Evolutionary conservation across 495 filamentous ascomycete genomes (phyloP), one percentile per base, ranked within the genome.

Genomic region (Podospora pseudoanserina): DNA sequence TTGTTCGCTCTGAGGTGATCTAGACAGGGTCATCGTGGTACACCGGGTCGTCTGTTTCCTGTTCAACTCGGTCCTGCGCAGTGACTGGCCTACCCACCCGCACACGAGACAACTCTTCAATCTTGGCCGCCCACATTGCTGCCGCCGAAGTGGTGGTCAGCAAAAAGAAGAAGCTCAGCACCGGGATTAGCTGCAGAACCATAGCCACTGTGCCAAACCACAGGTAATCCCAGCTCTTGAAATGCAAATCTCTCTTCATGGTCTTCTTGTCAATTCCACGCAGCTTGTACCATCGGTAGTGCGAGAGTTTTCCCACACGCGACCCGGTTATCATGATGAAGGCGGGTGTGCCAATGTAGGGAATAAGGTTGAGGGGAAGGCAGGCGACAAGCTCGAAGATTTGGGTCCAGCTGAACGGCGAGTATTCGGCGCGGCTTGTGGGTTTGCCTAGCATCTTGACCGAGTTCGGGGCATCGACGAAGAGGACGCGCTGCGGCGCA

Each of bases 331-430:
- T 80, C 56, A 91, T 76, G 27, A 97, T 81, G 77, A 96, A 99
- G 57, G 92, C 75, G 1, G 88, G 83, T 0, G 91, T 91, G 5
- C 95, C 95, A 23, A 97, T 82, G 13, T 93, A 85, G 0, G 95
- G 95, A 39, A 99, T 89, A 26, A 97, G 85, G 77, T 97, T 97
- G 69, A 98, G 84, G 1, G 95, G 94, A 1, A 98, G 81, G 72
- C 90, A 92, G 16, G 91, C 65, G 20, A 93, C 83, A 66, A 94
- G 89, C 77, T 94, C 91, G 65, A 89, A 69, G 65, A 93, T 93
- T 73, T 94, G 90, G n/a, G 87, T 84, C 16, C 91, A 70, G 65
- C 90, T 92, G 78, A 92, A 89, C 0, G 84, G 86, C 30, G 85
- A 79, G 73, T 95, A 90, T 1, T 83, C 78, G 66, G 93, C 92